Conservation (phyloP, 140 eudicot genomes). For the Flaveria floridana region DNA sequence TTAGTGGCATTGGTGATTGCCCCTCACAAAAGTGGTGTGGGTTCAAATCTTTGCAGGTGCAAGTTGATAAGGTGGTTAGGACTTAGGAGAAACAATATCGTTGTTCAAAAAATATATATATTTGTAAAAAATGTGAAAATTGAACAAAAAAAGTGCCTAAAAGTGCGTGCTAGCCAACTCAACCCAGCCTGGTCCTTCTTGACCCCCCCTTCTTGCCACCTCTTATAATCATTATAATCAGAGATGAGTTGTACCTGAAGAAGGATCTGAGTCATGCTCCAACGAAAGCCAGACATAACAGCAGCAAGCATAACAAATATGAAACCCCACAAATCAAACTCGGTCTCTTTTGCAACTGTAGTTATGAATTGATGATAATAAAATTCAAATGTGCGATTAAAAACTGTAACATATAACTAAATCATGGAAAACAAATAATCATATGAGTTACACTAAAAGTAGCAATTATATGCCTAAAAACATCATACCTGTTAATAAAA, state of each 20-base stretch:
- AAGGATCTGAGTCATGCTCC: conserved; percentile 98
- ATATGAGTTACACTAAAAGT: conserved; percentile 7
- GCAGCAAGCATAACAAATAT: conserved; percentile 95
- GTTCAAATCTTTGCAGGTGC: no score
- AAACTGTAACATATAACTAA: conserved; percentile 4
- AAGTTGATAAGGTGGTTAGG: no score
- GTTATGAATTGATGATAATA: conserved; percentile 14
- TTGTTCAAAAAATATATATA: no score
- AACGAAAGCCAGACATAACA: conserved; percentile 99
- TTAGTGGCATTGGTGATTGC: no score
- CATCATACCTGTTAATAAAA: conserved; percentile 76
- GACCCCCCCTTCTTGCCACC: neutral
- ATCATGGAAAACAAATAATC: neutral
- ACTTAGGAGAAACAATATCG: no score
- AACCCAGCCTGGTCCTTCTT: neutral
- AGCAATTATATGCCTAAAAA: conserved; percentile 22
- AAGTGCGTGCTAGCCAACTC: neutral
- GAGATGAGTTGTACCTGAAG: conserved; percentile 66
- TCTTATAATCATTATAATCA: neutral
- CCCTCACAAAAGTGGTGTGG: no score
- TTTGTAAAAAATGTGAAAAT: neutral
- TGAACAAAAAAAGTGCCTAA: neutral
- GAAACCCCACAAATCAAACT: conserved; percentile 93
- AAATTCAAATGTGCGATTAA: neutral
- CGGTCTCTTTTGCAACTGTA: conserved; percentile 92